Evolutionary conservation across 768 basidiomycete species (phyloP).

Genomic region (Mycena polygramma): DNA sequence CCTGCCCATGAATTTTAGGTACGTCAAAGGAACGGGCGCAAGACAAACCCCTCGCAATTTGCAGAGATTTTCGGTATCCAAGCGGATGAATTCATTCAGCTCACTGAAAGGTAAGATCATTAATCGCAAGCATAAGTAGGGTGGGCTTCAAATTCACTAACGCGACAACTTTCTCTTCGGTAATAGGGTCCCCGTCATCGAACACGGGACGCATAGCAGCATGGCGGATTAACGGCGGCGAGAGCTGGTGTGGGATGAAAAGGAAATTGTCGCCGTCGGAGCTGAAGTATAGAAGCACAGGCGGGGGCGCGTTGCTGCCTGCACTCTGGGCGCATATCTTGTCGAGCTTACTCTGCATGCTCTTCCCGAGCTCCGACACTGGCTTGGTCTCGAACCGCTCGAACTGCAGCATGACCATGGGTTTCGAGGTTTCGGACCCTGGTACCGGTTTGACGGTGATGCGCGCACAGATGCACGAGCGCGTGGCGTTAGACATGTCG

Average conservation of each 20-base stretch:
- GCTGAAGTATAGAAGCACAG: slow-evolving; percentile 22
- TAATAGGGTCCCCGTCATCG: slow-evolving; percentile 14
- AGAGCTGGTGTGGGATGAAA: slow-evolving; percentile 14
- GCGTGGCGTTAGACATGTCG: slow-evolving; percentile 15
- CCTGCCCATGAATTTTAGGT: background rate
- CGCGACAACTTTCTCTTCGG: slow-evolving; percentile 16
- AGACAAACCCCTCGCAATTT: slow-evolving; percentile 24
- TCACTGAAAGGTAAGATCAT: slow-evolving; percentile 1
- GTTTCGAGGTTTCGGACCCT: background rate
- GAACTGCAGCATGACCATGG: slow-evolving; percentile 27
- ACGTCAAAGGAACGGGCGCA: background rate
- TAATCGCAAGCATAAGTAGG: too few relatives aligned
- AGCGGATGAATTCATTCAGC: slow-evolving; percentile 20
- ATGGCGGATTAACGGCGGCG: background rate
- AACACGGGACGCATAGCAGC: slow-evolving; percentile 12
- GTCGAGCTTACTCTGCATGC: slow-evolving; percentile 4
- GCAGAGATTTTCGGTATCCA: slow-evolving; percentile 16
- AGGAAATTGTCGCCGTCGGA: slow-evolving; percentile 27
- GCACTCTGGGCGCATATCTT: background rate
- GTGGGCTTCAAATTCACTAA: background rate
- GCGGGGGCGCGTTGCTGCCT: background rate
- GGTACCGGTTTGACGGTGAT: slow-evolving; percentile 16
- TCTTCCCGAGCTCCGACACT: slow-evolving; percentile 9
- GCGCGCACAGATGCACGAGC: slow-evolving; percentile 14
- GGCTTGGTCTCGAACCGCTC: slow-evolving; percentile 19